Evolutionary conservation across 1,284 basidiomycete genomes (phyloP), one percentile per base, ranked within the genome.

Genomic region (Rhodotorula sp.): DNA sequence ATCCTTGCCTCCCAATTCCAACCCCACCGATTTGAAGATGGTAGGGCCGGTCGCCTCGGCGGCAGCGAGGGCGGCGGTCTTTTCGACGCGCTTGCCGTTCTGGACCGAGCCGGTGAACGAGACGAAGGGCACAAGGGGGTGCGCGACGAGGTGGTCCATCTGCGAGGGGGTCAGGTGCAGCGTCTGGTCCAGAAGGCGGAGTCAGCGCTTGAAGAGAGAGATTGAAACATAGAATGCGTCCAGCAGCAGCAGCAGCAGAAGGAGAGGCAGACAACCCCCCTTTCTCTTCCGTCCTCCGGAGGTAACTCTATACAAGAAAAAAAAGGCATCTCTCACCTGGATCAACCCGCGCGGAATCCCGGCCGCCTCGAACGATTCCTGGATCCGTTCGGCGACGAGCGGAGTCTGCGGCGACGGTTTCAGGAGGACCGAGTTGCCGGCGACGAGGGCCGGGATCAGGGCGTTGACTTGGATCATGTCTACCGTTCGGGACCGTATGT

Each of bases 341-440:
- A 93, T 83, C 55, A 91, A 84, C 73, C 89, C 86, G 61, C 84
- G 71, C 0, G 93, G 93, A 1, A 96, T 86, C 14, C 92, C 92
- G 0, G 91, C 92, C 6, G 84, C 82, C 37, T 83, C 81, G 60
- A 93, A 85, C 0, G 90, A 88, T 48, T 83, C 79, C 4, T 87
- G 86, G 75, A 97, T 86, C 29, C 91, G 87, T 80, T 96, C 92
- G 6, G 91, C 93, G 0, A 88, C 88, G 56, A 93, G 82, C 4
- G 95, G 95, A 0, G 94, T 96, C 80, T 97, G 95, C 1, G 95
- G 95, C 5, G 93, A 95, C 0, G 95, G 93, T 81, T 97, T 98
- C 79, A 97, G 83, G 61, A 97, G 81, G 22, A 97, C 91, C 0
- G 91, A 83, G 80, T 98, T 97, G 42, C 95, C 92, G 60, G 78